Percentiles rank a stretch among this genome's conserved stretches.
Conservation (phyloP, 495 filamentous ascomycete species). For the Schizothecium vesticola region DNA sequence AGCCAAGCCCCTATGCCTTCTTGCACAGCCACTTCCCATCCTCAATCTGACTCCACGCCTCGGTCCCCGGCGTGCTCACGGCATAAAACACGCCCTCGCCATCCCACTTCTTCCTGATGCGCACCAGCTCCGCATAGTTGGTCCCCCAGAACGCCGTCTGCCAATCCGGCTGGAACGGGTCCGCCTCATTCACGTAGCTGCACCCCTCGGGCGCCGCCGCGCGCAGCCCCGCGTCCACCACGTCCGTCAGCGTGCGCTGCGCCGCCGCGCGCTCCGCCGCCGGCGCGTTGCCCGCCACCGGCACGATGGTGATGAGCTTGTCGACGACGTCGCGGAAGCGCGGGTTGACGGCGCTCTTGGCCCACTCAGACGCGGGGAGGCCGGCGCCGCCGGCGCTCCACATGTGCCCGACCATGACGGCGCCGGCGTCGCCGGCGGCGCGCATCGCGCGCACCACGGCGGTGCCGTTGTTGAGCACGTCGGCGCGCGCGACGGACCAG, state of each 20-base stretch:
- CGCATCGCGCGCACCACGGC: slow-evolving; percentile 39
- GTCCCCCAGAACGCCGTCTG: slow-evolving; percentile 51
- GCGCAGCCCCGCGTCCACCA: slow-evolving; percentile 42
- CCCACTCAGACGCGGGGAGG: slow-evolving; percentile 25
- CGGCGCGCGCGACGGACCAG: slow-evolving; percentile 38
- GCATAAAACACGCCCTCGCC: slow-evolving; percentile 49
- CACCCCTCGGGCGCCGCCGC: slow-evolving; percentile 37
- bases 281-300: slow-evolving; percentile 28
- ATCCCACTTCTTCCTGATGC: slow-evolving; percentile 53
- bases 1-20: slow-evolving; percentile 8
- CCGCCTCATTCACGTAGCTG: slow-evolving; percentile 45
- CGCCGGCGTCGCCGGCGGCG: slow-evolving; percentile 28
- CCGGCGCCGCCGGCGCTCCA: slow-evolving; percentile 40
- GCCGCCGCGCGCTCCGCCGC: slow-evolving; percentile 33
- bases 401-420: slow-evolving; percentile 46
- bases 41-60: slow-evolving; percentile 42
- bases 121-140: slow-evolving; percentile 41
- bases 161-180: slow-evolving; percentile 52
- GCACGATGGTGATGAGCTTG: slow-evolving; percentile 43
- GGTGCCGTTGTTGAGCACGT: slow-evolving; percentile 37
- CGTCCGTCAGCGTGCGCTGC: slow-evolving; percentile 36
- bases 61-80: slow-evolving; percentile 39
- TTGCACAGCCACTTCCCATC: slow-evolving; percentile 39
- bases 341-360: slow-evolving; percentile 35
- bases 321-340: slow-evolving; percentile 42